phyloP scores from a whole-genome alignment of 176 grass and related monocot species.

The Ensete ventricosum region DNA sequence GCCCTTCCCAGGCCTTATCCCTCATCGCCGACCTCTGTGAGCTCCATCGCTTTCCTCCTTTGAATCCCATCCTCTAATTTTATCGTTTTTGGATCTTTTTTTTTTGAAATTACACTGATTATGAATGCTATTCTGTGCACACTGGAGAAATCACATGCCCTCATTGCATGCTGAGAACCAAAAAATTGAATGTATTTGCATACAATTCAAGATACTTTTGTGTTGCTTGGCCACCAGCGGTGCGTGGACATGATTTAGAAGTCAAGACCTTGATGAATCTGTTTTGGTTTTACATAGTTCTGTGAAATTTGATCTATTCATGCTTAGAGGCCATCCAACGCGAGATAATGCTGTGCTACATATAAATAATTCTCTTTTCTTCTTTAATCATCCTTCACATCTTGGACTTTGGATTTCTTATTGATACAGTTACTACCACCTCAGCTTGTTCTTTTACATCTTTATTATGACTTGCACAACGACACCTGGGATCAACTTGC shows the following conservation, averaged over 20 bases:
- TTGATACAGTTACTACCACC: background rate
- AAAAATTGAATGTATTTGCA: too few relatives aligned
- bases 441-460: background rate
- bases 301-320: too few relatives aligned
- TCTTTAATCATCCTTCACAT: background rate
- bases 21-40: slow-evolving; percentile 55
- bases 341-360: too few relatives aligned
- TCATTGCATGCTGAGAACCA: too few relatives aligned
- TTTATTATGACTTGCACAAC: background rate
- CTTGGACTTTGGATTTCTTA: background rate
- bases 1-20: slow-evolving; percentile 40
- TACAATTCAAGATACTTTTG: too few relatives aligned
- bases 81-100: background rate
- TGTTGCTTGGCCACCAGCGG: too few relatives aligned
- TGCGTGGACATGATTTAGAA: too few relatives aligned
- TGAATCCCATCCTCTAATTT: background rate
- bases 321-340: too few relatives aligned
- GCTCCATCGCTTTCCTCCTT: background rate
- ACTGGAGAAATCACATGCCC: background rate
- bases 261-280: too few relatives aligned
- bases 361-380: too few relatives aligned
- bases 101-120: background rate
- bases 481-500: too few relatives aligned
- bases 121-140: background rate
- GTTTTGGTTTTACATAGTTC: too few relatives aligned